phyloP scores from a whole-genome alignment of 2,329 filamentous ascomycete species.

The Calonectria multiphialidica region DNA sequence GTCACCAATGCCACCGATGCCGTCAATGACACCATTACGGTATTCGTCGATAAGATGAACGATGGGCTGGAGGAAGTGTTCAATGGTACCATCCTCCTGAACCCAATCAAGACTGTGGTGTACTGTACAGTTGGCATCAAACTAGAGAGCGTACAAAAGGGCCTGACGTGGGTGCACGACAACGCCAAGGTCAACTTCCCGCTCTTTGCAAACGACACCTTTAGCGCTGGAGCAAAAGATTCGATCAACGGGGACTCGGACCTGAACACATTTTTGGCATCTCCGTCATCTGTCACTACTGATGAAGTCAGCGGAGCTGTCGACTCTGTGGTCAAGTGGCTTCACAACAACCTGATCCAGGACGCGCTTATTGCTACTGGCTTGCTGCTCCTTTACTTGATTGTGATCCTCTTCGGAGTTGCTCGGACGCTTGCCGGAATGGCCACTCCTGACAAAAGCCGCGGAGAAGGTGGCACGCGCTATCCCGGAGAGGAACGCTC shows the following conservation, averaged over 20 bases:
- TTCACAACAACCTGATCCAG: slow-evolving; percentile 76
- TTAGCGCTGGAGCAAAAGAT: slow-evolving; percentile 81
- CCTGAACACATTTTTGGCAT: slow-evolving; percentile 80
- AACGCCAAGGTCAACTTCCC: slow-evolving; percentile 88
- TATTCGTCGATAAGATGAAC: slow-evolving; percentile 83
- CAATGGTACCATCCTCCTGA: slow-evolving; percentile 82
- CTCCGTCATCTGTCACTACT: slow-evolving; percentile 77
- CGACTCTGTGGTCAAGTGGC: slow-evolving; percentile 73
- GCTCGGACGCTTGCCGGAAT: slow-evolving; percentile 74
- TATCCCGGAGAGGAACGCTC: slow-evolving; percentile 47
- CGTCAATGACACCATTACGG: slow-evolving; percentile 87
- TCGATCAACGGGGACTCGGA: slow-evolving; percentile 69
- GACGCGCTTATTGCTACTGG: slow-evolving; percentile 85
- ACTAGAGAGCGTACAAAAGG: slow-evolving; percentile 85
- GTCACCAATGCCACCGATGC: slow-evolving; percentile 86
- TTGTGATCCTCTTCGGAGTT: slow-evolving; percentile 82
- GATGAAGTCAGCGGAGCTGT: slow-evolving; percentile 88
- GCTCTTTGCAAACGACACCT: slow-evolving; percentile 81
- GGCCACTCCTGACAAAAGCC: slow-evolving; percentile 66
- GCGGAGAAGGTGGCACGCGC: slow-evolving; percentile 66
- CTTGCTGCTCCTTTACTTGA: slow-evolving; percentile 81
- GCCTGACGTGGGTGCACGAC: slow-evolving; percentile 93
- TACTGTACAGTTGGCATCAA: slow-evolving; percentile 92
- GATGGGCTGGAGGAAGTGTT: slow-evolving; percentile 82
- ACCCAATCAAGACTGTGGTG: slow-evolving; percentile 83